Evolutionary conservation across 768 basidiomycete genomes (phyloP), one percentile per base, ranked within the genome.

Genomic region (Trametes maxima): DNA sequence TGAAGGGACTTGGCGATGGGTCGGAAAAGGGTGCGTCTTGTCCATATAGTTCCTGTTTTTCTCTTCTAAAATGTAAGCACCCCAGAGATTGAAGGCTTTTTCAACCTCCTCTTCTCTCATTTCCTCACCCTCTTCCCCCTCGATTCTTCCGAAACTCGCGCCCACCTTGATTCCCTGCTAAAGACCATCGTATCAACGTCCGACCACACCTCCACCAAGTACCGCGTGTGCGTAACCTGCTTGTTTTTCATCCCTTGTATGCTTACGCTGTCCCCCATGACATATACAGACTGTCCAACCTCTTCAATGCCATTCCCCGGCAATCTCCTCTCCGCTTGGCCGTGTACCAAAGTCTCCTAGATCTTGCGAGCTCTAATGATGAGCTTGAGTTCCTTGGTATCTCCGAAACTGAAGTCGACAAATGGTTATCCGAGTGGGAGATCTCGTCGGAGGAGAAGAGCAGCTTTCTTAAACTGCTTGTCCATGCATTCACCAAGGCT

Each of bases 31-130:
- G 92, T 89, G 67, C 48, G 82, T 72, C 46, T 50, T 25, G 33
- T 57, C 54, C 24, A 4, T 22, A 3, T 3, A 33, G 28, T 25
- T 36, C 50, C 0, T 19, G 11, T 24, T 17, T 12, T 22, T 68
- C 5, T 68, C 42, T 33, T 33, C 54, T 35, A 47, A 3, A 48
- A 16, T 16, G 1, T 14, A 12, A 11, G 22, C 21, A 44, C 7
- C 48, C 22, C 71, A 90, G 89, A 94, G 76, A 85, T 86, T 64
- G 91, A 94, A 76, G 92, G 92, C 19, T 94, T 93, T 74, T 94
- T 92, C 80, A 93, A 93, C 73, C 80, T 94, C 36, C 71, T 94
- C 44, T 88, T 84, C 68, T 82, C 91, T 2, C 90, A 93, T 75
- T 70, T 92, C 40, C 81, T 90, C 64, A 73, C 81, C 11, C 75